Conservation (phyloP, 805 yeast genomes). For the Maudiozyma turicensis region DNA sequence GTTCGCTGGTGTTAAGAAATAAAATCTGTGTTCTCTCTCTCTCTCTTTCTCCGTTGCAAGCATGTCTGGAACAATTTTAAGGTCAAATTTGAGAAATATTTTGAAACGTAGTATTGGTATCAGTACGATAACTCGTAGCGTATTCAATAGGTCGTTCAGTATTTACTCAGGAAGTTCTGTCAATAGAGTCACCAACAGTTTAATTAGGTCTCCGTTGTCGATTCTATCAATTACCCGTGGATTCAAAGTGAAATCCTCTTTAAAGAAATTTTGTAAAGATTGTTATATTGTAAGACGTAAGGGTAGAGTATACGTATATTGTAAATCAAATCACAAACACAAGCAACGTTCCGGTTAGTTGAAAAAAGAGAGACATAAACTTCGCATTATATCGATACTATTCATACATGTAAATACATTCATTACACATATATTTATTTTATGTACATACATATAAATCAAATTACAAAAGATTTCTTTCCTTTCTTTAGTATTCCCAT, state of each 20-base stretch:
- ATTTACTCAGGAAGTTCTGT: background rate
- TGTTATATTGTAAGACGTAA: conserved; percentile 91
- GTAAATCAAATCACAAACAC: conserved; percentile 88
- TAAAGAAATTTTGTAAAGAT: conserved; percentile 85
- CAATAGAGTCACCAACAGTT: background rate
- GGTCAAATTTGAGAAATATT: background rate
- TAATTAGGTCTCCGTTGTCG: background rate
- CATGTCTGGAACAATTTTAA: background rate
- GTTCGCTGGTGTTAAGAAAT: too few relatives aligned
- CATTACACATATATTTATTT: background rate
- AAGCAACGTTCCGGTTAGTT: conserved; percentile 79
- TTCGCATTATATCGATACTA: background rate
- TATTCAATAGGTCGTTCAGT: background rate
- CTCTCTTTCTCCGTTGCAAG: too few relatives aligned
- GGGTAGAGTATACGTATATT: conserved; percentile 87
- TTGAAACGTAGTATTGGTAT: background rate
- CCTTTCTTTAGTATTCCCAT: conserved; percentile 27
- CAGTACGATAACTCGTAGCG: background rate
- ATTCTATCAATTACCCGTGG: conserved; percentile 38
- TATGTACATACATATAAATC: background rate
- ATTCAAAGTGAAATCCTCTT: conserved; percentile 86
- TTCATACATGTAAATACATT: background rate
- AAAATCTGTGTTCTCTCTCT: too few relatives aligned
- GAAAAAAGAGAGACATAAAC: background rate
- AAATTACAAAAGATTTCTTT: background rate